phyloP scores from a whole-genome alignment of 139 green algal genomes.

The Coccomyxa sp. region DNA sequence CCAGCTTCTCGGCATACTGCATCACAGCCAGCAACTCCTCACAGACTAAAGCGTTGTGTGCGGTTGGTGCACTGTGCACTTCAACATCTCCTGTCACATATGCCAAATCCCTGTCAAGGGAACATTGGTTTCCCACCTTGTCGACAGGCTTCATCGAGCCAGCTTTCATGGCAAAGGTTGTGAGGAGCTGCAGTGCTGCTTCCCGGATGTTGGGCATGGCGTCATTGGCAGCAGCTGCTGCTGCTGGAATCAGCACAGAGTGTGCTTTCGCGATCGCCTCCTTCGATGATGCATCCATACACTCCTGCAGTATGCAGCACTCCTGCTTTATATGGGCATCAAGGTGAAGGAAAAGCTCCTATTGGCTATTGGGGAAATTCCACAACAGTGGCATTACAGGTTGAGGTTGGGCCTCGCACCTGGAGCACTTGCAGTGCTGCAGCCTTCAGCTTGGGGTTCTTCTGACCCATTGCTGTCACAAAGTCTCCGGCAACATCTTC shows the following conservation, averaged over 20 bases:
- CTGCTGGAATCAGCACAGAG: constrained; percentile 43
- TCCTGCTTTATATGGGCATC: no score
- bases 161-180: constrained; percentile 61
- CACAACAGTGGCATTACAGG: no score
- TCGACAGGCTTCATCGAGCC: constrained; percentile 23
- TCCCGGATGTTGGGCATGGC: constrained; percentile 66
- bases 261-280: constrained; percentile 27
- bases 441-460: constrained; percentile 78
- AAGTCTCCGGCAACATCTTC: constrained; percentile 67
- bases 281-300: constrained; percentile 26
- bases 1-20: constrained; percentile 22
- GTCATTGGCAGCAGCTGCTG: constrained; percentile 66
- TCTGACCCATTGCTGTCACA: constrained; percentile 56
- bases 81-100: no score
- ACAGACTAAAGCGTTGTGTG: no score
- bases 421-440: constrained; percentile 62
- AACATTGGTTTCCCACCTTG: no score
- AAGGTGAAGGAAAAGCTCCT: no score
- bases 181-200: constrained; percentile 52
- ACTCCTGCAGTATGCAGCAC: constrained; percentile 6
- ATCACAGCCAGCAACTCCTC: no score
- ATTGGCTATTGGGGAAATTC: no score
- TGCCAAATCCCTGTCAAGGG: no score
- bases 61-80: no score
- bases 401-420: no score